Evolutionary conservation across 345 rosid genomes (phyloP).

Genomic region (Diplotaxis tenuifolia): DNA sequence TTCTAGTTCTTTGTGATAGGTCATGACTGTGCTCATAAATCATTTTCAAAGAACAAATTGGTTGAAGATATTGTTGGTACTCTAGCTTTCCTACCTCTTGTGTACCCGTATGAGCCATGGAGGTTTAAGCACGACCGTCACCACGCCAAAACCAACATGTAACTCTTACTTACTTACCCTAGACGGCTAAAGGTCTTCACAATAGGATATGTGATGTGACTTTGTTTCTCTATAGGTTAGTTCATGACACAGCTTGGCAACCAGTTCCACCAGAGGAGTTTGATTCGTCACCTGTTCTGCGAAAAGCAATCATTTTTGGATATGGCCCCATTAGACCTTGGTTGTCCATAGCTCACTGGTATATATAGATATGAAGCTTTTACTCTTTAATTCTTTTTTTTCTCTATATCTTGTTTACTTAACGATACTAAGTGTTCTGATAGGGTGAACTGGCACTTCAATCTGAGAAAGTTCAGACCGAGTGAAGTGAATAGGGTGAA

Average conservation of each 20-base stretch:
- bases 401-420: not conserved
- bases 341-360: conserved; percentile 98
- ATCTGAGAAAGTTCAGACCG: conserved; percentile 78
- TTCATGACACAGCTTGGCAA: conserved; percentile 94
- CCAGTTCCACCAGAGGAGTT: conserved; percentile 75
- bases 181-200: not conserved
- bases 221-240: conserved; percentile 51
- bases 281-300: conserved; percentile 53
- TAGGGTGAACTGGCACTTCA: conserved; percentile 86
- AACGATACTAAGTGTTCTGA: conserved; percentile 19
- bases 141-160: conserved; percentile 98
- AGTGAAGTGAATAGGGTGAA: conserved; percentile 80
- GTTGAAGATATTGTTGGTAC: conserved; percentile 95
- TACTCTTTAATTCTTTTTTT: not conserved
- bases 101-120: conserved; percentile 97
- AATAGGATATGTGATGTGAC: not conserved
- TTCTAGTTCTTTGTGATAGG: conserved; percentile 95
- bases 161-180: conserved; percentile 17
- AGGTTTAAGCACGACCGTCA: conserved; percentile 91
- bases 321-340: conserved; percentile 90
- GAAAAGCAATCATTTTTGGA: conserved; percentile 73
- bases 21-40: conserved; percentile 96
- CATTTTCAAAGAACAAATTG: conserved; percentile 85
- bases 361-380: conserved; percentile 15
- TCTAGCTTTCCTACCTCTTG: conserved; percentile 80